Evolutionary conservation across 2,329 filamentous ascomycete genomes (phyloP), one percentile per base, ranked within the genome.

Genomic region (Balansia obtecta): DNA sequence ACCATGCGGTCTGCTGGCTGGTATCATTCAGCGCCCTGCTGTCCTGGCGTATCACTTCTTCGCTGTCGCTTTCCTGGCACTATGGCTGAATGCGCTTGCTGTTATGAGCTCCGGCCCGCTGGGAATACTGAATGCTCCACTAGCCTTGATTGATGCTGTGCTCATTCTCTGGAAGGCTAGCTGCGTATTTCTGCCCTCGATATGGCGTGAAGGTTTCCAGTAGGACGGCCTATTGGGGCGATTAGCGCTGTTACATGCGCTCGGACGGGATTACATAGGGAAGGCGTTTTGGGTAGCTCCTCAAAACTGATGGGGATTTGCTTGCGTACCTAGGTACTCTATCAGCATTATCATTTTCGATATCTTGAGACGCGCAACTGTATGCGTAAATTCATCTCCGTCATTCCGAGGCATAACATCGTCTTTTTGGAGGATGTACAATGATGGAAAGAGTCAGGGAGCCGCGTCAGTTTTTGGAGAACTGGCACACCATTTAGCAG

Each of bases 1-100:
- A 34, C 93, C 93, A 2, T 82, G 85, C 44, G 86, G 86, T 32
- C 72, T 98, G 53, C 74, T 98, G 9, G 88, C 80, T 0, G 93
- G 89, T 13, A 76, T 97, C 51, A 83, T 95, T 56, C 78, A 83
- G 46, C 78, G 82, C 49, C 93, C 93, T 0, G 67, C 82, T 48
- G 77, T 89, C 39, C 80, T 98, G 39, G 83, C 93, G 58, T 86
- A 85, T 64, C 93, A 98, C 68, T 98, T 98, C 72, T 98, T 96
- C 70, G 80, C 83, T 30, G 93, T 98, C 33, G 93, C 93, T 2
- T 82, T 97, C 57, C 78, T 95, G 56, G 82, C 85, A 27, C 88
- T 97, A 56, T 94, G 86, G 85, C 61, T 82, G 54, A 69, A 75
- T 53, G 62, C 61, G 4, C 58, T 68, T 42, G 63, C 66, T 9